These are phyloP conservation scores for Pneumocystis jirovecii DNA, from an alignment of 1,139 yeast genomes.

Conservation along the genomic window DNA sequence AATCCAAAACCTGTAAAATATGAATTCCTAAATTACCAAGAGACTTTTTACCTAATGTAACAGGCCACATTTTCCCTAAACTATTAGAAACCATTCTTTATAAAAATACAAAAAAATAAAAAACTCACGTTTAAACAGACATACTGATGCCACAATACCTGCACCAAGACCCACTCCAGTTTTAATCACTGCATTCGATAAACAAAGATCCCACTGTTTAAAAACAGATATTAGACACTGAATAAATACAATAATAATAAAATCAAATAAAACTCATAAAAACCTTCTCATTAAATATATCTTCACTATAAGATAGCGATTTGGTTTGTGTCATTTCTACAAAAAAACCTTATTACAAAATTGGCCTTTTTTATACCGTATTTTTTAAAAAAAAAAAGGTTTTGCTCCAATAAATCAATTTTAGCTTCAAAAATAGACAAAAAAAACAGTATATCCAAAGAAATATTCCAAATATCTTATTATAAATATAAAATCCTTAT, in stretches of 20 bases:
- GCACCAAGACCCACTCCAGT: conserved; percentile 97
- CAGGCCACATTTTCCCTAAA: conserved; percentile 14
- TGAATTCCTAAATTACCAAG: not conserved
- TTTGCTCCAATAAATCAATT: not conserved
- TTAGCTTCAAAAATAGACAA: not conserved
- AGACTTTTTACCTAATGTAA: not conserved
- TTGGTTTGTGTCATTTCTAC: not conserved
- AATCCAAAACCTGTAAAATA: conserved; percentile 12
- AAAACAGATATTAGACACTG: not conserved
- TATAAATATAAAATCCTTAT: not conserved
- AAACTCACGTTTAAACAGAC: conserved; percentile 54
- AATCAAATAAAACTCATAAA: conserved; percentile 14
- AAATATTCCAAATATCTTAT: not conserved
- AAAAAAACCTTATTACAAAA: not conserved
- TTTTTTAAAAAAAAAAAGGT: not conserved
- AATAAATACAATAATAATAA: not conserved
- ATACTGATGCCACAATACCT: conserved; percentile 87
- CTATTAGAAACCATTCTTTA: not conserved
- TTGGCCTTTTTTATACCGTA: not conserved
- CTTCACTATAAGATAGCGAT: conserved; percentile 26
- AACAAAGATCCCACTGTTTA: conserved; percentile 77
- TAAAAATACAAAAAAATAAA: not conserved
- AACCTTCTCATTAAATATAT: conserved; percentile 61
- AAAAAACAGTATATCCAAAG: not conserved
- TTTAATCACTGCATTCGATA: conserved; percentile 85